Evolutionary conservation across 23 red algal genomes (phyloP), one percentile per base, ranked within the genome.

Genomic region (Gracilaria gracilis): DNA sequence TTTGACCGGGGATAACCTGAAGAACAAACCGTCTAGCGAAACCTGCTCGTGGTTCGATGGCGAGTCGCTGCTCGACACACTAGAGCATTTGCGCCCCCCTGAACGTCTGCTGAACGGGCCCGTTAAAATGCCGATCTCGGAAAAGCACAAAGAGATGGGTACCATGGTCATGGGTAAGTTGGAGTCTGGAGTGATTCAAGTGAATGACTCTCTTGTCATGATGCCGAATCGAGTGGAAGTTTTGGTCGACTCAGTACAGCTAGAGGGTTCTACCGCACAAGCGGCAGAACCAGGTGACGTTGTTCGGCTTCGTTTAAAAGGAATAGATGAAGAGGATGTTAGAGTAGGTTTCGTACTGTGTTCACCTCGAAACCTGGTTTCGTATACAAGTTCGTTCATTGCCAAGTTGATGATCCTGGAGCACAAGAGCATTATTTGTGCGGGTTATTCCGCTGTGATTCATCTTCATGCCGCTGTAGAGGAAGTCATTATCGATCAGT

Each of bases 71-170:
- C 88, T 99, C 38, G 91, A 91, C 31, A 49, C 87, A 31, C 36
- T 99, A 38, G 97, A 99, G 27, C 67, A 89, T 57, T 62, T 99
- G 67, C 85, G 90, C 48, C 94, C 85, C 31, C 97, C 97, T 21
- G 93, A 95, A 77, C 81, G 97, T 39, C 83, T 88, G 9, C 32
- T 94, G 34, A 83, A 93, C 38, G 89, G 90, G 3, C 88, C 94
- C 6, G 93, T 99, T 14, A 90, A 89, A 40, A 91, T 99, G 80
- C 93, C 97, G 16, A 85, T 99, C 13, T 86, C 85, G 8, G 97
- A 99, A 58, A 96, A 91, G 67, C 95, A 94, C 90, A 95, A 95
- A 66, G 97, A 99, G 57, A 99, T 99, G 97, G 97, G 97, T 29
- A 95, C 93, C 9, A 81, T 95, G 66, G 84, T 99, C 12, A 89